Evolutionary conservation across 805 yeast genomes (phyloP), one percentile per base, ranked within the genome.

Genomic region (Isabelozyma heimii): DNA sequence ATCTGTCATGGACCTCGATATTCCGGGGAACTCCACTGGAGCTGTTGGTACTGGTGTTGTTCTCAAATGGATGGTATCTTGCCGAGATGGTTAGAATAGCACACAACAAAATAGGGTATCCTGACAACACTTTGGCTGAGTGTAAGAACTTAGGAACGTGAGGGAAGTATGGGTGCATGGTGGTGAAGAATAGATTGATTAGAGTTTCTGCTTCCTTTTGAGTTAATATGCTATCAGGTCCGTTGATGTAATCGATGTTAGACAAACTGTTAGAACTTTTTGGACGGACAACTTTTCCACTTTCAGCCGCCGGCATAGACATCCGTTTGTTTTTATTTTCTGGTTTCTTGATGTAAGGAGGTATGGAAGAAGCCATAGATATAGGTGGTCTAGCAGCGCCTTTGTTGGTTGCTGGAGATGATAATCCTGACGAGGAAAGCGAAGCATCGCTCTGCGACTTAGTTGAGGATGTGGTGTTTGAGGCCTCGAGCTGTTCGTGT

Each of bases 121-220:
- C 85, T 0, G 91, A 84, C 33, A 91, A 67, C 6, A 78, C 81
- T 41, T 80, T 79, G 0, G 89, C 80, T 47, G 81, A 76, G 44
- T 85, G 91, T 38, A 91, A 62, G 52, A 86, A 88, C 28, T 75
- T 71, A 0, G 97, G 97, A 38, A 92, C 77, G 61, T 85, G 88
- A 1, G 97, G 97, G 68, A 87, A 91, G 64, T 83, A 91, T 2
- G 97, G 97, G 65, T 89, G 95, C 83, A 91, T 80, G 3, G 90
- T 81, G 4, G 81, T 65, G 62, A 89, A 89, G 65, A 88, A 91
- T 46, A 83, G 62, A 37, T 76, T 73, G 24, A 87, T 78, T 30
- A 85, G 65, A 44, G 66, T 68, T 42, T 72, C 77, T 2, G 91
- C 89, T 59, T 85, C 89, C 0, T 58, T 62, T 52, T 81, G 90